Evolutionary conservation across 495 filamentous ascomycete genomes (phyloP), one percentile per base, ranked within the genome.

Genomic region (Neurospora terricola): DNA sequence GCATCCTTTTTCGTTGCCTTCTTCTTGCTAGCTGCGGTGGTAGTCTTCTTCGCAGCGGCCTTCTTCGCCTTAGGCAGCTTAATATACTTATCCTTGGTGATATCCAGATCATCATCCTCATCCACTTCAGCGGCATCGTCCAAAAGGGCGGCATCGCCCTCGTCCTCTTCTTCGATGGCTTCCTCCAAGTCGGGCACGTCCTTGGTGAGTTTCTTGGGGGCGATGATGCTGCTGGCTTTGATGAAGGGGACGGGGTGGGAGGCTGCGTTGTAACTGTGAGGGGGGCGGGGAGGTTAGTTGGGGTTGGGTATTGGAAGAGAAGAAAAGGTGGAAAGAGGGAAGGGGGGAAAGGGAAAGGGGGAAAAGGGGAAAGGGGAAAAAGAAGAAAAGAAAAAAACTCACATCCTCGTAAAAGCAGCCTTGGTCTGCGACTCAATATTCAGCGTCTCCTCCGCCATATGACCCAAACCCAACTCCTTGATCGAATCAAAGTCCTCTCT

Each of bases 41-140:
- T 45, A 21, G 18, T 80, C 69, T 87, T 88, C 75, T 87, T 87
- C 2, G 83, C 81, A 66, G 81, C 92, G 70, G 84, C 83, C 85
- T 97, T 97, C 84, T 92, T 93, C 70, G 84, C 84, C 85, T 97
- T 97, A 11, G 94, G 92, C 78, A 90, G 85, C 81, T 95, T 97
- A 79, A 98, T 93, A 81, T 97, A 98, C 80, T 98, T 98, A 80
- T 98, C 96, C 80, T 96, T 97, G 77, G 90, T 92, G 34, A 98
- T 79, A 78, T 97, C 94, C 45, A 90, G 80, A 30, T 93, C 91
- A 2, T 90, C 86, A 2, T 91, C 87, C 3, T 91, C 88, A 69
- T 88, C 90, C 5, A 81, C 86, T 16, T 90, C 88, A 11, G 87
- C 86, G 38, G 89, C 87, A 39, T 90, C 86, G 34, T 88, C 82